Conservation (phyloP, 176 grass and related monocot genomes). For the Thinopyrum elongatum region DNA sequence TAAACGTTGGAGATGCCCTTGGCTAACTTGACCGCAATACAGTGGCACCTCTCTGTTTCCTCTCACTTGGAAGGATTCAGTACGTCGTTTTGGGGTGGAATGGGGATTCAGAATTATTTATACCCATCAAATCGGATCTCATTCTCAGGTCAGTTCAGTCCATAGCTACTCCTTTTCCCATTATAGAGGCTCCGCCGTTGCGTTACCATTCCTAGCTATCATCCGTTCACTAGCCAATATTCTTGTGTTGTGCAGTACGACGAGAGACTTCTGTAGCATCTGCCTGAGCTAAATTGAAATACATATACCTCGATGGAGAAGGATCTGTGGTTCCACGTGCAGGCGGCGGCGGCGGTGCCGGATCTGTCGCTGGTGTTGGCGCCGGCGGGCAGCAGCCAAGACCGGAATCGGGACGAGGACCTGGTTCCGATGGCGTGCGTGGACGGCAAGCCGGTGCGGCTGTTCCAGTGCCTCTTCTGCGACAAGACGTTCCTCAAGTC, state of each 20-base stretch:
- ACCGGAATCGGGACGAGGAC: not conserved
- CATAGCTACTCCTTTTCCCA: not conserved
- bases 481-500: slow-evolving; percentile 75
- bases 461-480: slow-evolving; percentile 79
- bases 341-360: not conserved
- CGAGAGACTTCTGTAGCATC: not conserved
- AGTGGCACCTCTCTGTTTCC: too few species aligned
- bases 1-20: too few species aligned
- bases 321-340: not conserved
- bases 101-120: too few species aligned
- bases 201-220: not conserved
- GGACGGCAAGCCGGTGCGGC: slow-evolving; percentile 30
- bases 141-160: too few species aligned
- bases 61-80: too few species aligned
- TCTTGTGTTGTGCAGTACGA: not conserved
- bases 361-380: not conserved
- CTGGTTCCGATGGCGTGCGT: not conserved
- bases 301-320: not conserved
- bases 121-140: too few species aligned
- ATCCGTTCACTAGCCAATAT: not conserved
- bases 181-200: not conserved
- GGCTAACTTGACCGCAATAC: too few species aligned
- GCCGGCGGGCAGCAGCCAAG: not conserved
- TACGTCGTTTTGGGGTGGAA: too few species aligned
- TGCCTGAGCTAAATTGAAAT: not conserved